Base-by-base conservation (phyloP, 495 filamentous ascomycete species). In the Penicillium parvum region DNA sequence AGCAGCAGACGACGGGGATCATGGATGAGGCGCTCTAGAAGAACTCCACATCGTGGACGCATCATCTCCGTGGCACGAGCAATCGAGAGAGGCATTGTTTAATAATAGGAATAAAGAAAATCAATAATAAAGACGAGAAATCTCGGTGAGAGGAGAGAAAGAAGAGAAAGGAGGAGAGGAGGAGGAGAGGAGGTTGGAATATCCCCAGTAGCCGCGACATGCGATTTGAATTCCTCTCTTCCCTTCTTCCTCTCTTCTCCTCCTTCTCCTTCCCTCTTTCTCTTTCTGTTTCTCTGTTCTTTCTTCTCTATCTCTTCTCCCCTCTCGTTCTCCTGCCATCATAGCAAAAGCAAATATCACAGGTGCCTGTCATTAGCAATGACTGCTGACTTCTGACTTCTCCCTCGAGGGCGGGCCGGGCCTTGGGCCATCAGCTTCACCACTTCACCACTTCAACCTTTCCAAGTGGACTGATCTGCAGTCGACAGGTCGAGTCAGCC, bases 151-250 rank as follows among this genome's bases (percentile, higher is more conserved):
- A 38, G 43, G 16, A 17, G 11, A 20, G 15, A 5, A 35, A 12
- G 11, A 3, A 35, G 18, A 35, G 15, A 20, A n/a, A n/a, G n/a
- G n/a, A n/a, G n/a, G 51, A 37, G 40, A 38, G 43, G 16, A 17
- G 11, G 11, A 10, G 4, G 20, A 12, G 11, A 3, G 20, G 18
- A 35, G 15, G 11, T 14, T 5, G 17, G 34, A 49, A 54, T 52
- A 25, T n/a, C n/a, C n/a, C 44, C 36, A 20, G 40, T 44, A 55
- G 60, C 60, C 57, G 60, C 57, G 49, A 61, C 57, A 60, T 57
- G 60, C 60, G 60, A 61, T 29, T 15, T 30, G 28, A 30, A 30
- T 30, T 30, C 3, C 16, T 35, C 23, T 6, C 23, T 27, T 11
- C 23, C 6, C 11, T 27, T 27, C 23, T 27, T 27, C 11, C 23